Conservation (phyloP, 2,329 filamentous ascomycete species). For the Colletotrichum liriopes region DNA sequence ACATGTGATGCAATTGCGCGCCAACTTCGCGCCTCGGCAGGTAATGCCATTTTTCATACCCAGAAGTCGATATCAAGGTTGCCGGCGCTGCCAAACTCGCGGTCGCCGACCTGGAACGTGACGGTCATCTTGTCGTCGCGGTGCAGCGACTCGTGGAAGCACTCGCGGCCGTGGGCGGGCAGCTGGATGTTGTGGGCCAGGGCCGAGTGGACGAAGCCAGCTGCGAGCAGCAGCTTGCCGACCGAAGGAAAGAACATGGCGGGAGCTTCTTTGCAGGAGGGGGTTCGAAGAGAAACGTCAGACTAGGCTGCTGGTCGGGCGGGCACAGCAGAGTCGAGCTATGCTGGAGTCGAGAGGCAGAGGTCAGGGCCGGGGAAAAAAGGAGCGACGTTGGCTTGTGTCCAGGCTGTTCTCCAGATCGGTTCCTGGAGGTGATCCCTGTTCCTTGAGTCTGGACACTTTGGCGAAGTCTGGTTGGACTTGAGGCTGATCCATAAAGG, state of each 20-base stretch:
- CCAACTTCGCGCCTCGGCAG: not conserved
- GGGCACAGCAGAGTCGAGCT: constrained; percentile 24
- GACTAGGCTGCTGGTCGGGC: constrained; percentile 15
- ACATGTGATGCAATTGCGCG: constrained; percentile 5
- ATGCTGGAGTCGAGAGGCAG: constrained; percentile 23
- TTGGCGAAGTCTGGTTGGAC: constrained; percentile 43
- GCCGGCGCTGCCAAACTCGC: constrained; percentile 94
- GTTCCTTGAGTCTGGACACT: constrained; percentile 44
- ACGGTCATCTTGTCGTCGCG: constrained; percentile 98
- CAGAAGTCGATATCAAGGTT: constrained; percentile 98
- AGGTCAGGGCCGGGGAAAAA: constrained; percentile 29
- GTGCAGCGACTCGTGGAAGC: constrained; percentile 95
- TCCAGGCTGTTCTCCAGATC: constrained; percentile 44
- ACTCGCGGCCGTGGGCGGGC: constrained; percentile 93
- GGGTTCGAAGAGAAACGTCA: constrained; percentile 20
- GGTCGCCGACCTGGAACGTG: constrained; percentile 96
- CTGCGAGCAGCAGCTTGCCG: constrained; percentile 61
- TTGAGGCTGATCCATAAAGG: constrained; percentile 39
- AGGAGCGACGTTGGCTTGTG: constrained; percentile 41
- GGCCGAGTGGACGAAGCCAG: constrained; percentile 68
- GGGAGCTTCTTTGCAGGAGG: constrained; percentile 31
- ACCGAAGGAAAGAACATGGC: constrained; percentile 62
- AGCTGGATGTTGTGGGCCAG: constrained; percentile 97
- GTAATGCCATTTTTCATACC: constrained; percentile 69
- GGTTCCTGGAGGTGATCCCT: constrained; percentile 40